Evolutionary conservation across 1,284 basidiomycete genomes (phyloP).

Genomic region (Ganoderma leucocontextum): DNA sequence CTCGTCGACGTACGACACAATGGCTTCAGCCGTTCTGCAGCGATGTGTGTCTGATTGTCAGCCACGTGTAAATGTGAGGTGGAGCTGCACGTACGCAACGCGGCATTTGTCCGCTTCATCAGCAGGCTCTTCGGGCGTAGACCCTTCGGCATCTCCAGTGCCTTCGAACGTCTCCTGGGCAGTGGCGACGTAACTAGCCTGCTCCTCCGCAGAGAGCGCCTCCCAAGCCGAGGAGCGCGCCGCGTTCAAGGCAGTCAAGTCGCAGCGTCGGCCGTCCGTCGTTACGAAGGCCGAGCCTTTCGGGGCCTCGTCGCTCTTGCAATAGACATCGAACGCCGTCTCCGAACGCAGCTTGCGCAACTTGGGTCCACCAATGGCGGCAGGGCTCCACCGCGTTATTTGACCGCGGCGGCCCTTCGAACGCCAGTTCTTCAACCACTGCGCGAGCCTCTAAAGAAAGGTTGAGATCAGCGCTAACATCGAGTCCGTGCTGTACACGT

Average conservation of each 20-base stretch:
- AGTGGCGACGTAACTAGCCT: no score
- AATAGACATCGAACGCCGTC: neutral
- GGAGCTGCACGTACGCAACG: neutral
- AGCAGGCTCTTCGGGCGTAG: no score
- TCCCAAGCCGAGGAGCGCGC: neutral
- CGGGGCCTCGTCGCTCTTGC: neutral
- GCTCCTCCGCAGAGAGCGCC: neutral
- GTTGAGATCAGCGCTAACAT: neutral
- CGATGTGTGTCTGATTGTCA: no score
- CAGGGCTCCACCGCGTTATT: no score
- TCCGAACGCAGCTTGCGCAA: neutral
- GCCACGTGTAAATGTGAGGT: no score
- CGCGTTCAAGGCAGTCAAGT: neutral
- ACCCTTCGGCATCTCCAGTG: no score
- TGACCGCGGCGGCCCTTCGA: neutral
- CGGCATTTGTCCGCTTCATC: neutral
- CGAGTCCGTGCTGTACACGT: neutral
- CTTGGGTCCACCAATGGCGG: neutral
- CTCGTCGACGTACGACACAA: neutral
- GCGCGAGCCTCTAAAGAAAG: neutral
- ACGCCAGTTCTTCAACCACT: neutral
- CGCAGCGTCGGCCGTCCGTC: neutral
- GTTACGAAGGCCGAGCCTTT: neutral
- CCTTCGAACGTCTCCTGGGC: no score
- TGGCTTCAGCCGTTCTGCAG: neutral